Evolutionary conservation across 2,329 filamentous ascomycete species (phyloP).

Genomic region (Fusarium guadeloupense): DNA sequence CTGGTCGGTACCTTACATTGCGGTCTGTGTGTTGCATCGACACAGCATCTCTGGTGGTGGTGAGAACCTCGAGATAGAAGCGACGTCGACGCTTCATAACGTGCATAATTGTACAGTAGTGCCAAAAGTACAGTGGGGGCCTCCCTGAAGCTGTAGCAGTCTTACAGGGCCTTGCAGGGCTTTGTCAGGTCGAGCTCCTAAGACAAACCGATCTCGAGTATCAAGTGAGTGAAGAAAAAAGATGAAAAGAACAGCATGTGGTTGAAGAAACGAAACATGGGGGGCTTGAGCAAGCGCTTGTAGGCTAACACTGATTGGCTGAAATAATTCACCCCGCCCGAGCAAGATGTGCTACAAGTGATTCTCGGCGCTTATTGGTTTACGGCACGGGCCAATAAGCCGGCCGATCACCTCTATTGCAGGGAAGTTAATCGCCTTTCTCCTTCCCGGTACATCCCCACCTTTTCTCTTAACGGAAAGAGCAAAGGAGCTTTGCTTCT

Average conservation of each 20-base stretch:
- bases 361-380: conserved; percentile 51
- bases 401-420: conserved; percentile 47
- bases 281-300: conserved; percentile 32
- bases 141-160: conserved; percentile 6
- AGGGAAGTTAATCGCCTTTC: conserved; percentile 50
- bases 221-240: conserved; percentile 29
- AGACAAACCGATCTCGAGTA: conserved; percentile 17
- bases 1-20: conserved; percentile 41
- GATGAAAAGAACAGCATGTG: conserved; percentile 44
- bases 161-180: not conserved
- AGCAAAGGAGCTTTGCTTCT: too few species aligned
- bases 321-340: conserved; percentile 9
- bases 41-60: conserved; percentile 20
- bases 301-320: conserved; percentile 22
- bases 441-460: conserved; percentile 44
- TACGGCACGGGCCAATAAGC: conserved; percentile 46
- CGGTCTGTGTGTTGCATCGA: conserved; percentile 22
- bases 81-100: conserved; percentile 24
- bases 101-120: conserved; percentile 15
- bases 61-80: conserved; percentile 10
- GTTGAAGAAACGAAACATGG: conserved; percentile 45
- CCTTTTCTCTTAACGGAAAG: too few species aligned
- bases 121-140: not conserved
- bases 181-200: not conserved
- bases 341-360: conserved; percentile 42